A percentile compares a stretch with the other conserved stretches of the same genome.
Evolutionary conservation across 2,329 filamentous ascomycete species (phyloP).

Genomic region (Metarhizium guizhouense): DNA sequence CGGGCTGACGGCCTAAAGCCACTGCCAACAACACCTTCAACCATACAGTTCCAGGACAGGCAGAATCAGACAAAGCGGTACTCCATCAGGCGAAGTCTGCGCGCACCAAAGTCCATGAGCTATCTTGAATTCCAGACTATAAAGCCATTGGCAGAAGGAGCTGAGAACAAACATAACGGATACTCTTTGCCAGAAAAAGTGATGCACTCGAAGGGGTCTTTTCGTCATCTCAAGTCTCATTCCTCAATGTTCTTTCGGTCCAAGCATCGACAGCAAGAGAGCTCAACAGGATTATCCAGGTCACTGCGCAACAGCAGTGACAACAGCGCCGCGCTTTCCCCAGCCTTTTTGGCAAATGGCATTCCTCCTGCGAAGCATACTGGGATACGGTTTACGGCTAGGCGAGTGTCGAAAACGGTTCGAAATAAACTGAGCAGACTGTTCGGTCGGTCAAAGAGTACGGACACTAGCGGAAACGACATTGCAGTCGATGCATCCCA

Average conservation of each 20-base stretch:
- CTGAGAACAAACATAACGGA: slow-evolving; percentile 9
- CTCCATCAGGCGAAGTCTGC: slow-evolving; percentile 17
- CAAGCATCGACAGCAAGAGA: slow-evolving; percentile 24
- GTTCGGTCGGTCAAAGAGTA: slow-evolving; percentile 20
- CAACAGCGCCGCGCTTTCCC: slow-evolving; percentile 24
- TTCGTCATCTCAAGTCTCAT: slow-evolving; percentile 27
- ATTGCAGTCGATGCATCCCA: slow-evolving; percentile 7
- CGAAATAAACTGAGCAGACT: slow-evolving; percentile 48
- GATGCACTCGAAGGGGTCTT: slow-evolving; percentile 23
- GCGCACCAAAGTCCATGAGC: slow-evolving; percentile 46
- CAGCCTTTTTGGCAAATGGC: slow-evolving; percentile 17
- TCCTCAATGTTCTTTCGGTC: slow-evolving; percentile 36
- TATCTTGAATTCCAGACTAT: slow-evolving; percentile 26
- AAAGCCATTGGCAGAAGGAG: not conserved
- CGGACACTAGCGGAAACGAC: slow-evolving; percentile 6
- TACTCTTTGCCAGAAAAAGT: slow-evolving; percentile 28
- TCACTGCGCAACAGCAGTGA: slow-evolving; percentile 41
- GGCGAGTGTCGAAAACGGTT: slow-evolving; percentile 54
- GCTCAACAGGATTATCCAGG: slow-evolving; percentile 31
- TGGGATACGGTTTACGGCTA: slow-evolving; percentile 40
- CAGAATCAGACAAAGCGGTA: slow-evolving; percentile 19
- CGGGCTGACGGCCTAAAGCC: slow-evolving; percentile 6
- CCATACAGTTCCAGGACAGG: slow-evolving; percentile 10
- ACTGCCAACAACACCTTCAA: slow-evolving; percentile 4
- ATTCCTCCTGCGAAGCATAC: slow-evolving; percentile 16